Percentiles rank a stretch among this genome's conserved stretches.
phyloP scores from a whole-genome alignment of 1,284 basidiomycete species.

The Tausonia pullulans region DNA sequence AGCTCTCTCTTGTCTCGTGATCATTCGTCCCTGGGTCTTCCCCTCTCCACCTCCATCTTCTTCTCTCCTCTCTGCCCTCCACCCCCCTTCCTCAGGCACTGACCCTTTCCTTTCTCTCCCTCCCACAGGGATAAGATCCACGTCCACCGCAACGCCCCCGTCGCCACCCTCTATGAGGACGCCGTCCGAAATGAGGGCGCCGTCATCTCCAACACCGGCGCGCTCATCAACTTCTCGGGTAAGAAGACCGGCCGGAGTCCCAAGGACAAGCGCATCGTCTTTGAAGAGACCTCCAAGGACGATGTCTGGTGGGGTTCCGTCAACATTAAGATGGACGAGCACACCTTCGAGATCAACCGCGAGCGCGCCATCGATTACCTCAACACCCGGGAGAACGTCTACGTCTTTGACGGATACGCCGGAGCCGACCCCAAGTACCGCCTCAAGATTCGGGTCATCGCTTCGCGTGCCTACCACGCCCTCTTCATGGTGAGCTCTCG shows the following conservation, averaged over 20 bases:
- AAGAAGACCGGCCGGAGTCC: conserved; percentile 98
- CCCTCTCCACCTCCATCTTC: background rate
- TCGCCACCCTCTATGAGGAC: conserved; percentile 94
- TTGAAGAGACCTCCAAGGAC: conserved; percentile 92
- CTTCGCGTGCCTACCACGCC: conserved; percentile 96
- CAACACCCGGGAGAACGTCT: conserved; percentile 97
- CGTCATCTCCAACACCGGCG: conserved; percentile 89
- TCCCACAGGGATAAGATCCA: conserved; percentile 35
- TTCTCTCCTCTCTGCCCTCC: background rate
- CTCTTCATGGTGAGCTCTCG: conserved; percentile 81
- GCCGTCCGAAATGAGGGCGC: conserved; percentile 97
- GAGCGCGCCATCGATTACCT: conserved; percentile 99
- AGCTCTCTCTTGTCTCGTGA: conserved; percentile 6
- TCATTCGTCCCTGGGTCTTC: background rate
- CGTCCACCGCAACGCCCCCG: conserved; percentile 88
- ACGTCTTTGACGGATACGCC: conserved; percentile 96
- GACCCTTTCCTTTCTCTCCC: background rate
- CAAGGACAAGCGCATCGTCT: conserved; percentile 99
- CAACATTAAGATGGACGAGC: conserved; percentile 95
- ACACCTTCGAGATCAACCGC: conserved; percentile 99
- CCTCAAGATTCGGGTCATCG: conserved; percentile 99
- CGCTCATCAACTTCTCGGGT: conserved; percentile 98
- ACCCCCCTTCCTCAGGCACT: background rate
- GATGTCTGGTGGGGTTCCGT: conserved; percentile 99
- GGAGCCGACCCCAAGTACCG: conserved; percentile 92